phyloP scores from a whole-genome alignment of 495 filamentous ascomycete genomes.

The Penicillium salamii region DNA sequence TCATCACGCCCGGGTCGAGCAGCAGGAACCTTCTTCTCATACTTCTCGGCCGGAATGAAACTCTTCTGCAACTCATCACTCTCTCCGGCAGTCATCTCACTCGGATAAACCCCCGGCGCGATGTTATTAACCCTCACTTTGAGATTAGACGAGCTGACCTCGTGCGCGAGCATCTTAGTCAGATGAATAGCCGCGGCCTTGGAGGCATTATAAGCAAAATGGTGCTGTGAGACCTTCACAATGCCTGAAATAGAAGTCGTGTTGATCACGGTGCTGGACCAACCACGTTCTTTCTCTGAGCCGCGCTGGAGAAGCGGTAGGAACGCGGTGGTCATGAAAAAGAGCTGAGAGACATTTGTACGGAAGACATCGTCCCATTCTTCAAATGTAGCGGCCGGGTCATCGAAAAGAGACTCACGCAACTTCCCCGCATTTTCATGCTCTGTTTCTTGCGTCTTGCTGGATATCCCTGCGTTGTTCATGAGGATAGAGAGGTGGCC shows the following conservation, averaged over 20 bases:
- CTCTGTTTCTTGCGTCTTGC: conserved; percentile 30
- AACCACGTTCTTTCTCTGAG: conserved; percentile 45
- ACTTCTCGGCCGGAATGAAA: conserved; percentile 58
- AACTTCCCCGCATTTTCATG: conserved; percentile 44
- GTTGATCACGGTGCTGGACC: conserved; percentile 57
- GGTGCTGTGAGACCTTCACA: conserved; percentile 47
- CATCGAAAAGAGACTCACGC: conserved; percentile 56
- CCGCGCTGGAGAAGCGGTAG: conserved; percentile 43
- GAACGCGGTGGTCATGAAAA: conserved; percentile 43
- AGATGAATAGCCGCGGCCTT: conserved; percentile 53
- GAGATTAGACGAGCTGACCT: conserved; percentile 40
- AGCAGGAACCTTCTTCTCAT: conserved; percentile 55
- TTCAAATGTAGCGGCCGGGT: conserved; percentile 28
- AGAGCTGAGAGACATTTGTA: conserved; percentile 49
- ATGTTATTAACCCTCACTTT: conserved; percentile 52
- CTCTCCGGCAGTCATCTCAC: conserved; percentile 53
- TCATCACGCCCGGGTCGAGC: conserved; percentile 63
- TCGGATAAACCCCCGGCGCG: conserved; percentile 54
- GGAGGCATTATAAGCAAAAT: conserved; percentile 52
- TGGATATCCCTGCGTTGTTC: conserved; percentile 55
- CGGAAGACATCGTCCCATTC: conserved; percentile 48
- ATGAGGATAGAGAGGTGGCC: conserved; percentile 49
- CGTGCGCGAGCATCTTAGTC: conserved; percentile 53
- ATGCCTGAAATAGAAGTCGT: conserved; percentile 55
- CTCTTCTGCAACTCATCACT: conserved; percentile 63